Base-by-base conservation (phyloP, 768 basidiomycete genomes). In the Boletus rex-veris region DNA sequence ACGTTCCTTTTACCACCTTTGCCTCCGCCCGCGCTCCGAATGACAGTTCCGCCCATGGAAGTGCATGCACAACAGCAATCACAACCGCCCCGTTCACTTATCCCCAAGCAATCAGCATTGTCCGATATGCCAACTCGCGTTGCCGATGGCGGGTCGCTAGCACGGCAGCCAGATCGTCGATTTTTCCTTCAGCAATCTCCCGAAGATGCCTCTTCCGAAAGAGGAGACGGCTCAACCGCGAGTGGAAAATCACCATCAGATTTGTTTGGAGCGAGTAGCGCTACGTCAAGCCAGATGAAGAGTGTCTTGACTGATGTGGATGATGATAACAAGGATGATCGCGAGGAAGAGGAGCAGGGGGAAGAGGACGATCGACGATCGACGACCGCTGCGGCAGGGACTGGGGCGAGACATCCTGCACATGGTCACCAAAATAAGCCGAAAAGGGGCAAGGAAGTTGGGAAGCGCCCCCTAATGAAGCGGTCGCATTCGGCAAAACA, bases 161-260 rank as follows among this genome's bases (percentile, higher is more conserved):
- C 70, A n/a, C 74, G 73, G 54, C 64, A 63, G 19, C 62, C 73
- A 12, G 76, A 77, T 60, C 69, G 73, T 54, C 70, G 72, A 9
- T 78, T 77, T 63, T 78, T 79, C 69, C 61, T 79, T 15, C 74
- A 71, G 52, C 72, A 77, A 30, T 77, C 77, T 9, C 77, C 77
- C 16, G 75, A 73, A 5, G 61, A 65, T 37, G 66, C 48, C 19
- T 77, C 75, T 0, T 70, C 72, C 31, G 76, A 76, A 45, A 66
- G 65, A 21, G 69, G 58, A 48, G 63, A 65, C 14, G 62, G 57
- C 8, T 69, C 66, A 7, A 69, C 63, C 5, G 70, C 61, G 44
- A 69, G 71, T 30, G 72, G 70, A 30, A 74, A 66, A 55, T 71
- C 64, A 0, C 58, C 69, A 1, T 68, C 64, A 4, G 74, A 73